Conservation (phyloP, 176 grass and related monocot genomes). For the Aegilops sharonensis region DNA sequence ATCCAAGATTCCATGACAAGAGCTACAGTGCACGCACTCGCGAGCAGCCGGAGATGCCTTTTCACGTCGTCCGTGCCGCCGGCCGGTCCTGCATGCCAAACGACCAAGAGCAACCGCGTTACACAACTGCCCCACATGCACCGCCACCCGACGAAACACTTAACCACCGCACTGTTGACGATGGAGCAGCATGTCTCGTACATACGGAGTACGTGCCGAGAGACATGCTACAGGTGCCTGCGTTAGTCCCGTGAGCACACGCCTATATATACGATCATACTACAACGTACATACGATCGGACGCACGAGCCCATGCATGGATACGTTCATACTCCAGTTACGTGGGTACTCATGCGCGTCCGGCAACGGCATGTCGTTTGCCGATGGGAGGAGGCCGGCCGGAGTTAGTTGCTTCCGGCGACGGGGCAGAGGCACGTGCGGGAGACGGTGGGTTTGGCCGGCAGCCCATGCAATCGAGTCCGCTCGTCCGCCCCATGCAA, state of each 20-base stretch:
- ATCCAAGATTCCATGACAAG: not conserved
- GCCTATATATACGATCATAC: not conserved
- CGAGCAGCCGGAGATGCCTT: not conserved
- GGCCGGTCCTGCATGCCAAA: not conserved
- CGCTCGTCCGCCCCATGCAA: not conserved
- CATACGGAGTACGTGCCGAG: not conserved
- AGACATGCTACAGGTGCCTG: not conserved
- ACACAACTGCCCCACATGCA: not conserved
- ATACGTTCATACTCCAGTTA: not conserved
- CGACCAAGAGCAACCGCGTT: not conserved
- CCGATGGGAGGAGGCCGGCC: not conserved
- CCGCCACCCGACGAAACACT: constrained; percentile 7
- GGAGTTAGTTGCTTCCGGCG: constrained; percentile 31
- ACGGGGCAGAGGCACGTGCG: constrained; percentile 43
- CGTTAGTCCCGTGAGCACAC: not conserved
- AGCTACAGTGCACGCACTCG: constrained; percentile 4
- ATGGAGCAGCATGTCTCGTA: not conserved
- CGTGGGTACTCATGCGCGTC: not conserved
- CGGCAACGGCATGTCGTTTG: too few relatives aligned
- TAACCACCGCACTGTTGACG: constrained; percentile 1
- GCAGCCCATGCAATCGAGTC: constrained; percentile 34
- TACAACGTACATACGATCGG: not conserved
- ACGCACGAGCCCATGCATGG: too few relatives aligned
- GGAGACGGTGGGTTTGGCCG: constrained; percentile 25
- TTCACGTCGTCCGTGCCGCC: not conserved